phyloP scores from a whole-genome alignment of 140 eudicot species.

The Anethum foeniculum region DNA sequence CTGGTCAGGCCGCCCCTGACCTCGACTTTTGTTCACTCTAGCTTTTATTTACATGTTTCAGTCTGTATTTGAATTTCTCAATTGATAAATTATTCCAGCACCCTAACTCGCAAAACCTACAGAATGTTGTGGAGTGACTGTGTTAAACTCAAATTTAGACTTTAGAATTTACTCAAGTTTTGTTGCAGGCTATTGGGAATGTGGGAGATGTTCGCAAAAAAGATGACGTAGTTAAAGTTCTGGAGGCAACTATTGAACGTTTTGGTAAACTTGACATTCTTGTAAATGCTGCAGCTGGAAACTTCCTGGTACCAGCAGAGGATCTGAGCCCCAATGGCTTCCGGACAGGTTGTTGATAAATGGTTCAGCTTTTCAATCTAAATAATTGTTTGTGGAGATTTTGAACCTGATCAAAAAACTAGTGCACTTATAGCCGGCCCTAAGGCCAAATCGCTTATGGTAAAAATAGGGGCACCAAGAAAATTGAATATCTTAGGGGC shows the following conservation, averaged over 20 bases:
- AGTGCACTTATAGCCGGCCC: no score
- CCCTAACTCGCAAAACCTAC: neutral
- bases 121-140: neutral
- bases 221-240: slow-evolving; percentile 73
- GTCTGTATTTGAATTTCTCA: neutral
- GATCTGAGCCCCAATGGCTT: slow-evolving; percentile 90
- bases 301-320: slow-evolving; percentile 76
- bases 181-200: slow-evolving; percentile 53
- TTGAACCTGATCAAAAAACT: neutral
- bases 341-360: slow-evolving; percentile 53
- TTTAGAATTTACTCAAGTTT: neutral
- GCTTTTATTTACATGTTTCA: neutral
- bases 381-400: neutral
- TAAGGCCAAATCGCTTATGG: no score
- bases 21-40: neutral
- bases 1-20: no score
- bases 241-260: slow-evolving; percentile 64
- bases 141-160: neutral
- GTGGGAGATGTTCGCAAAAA: slow-evolving; percentile 85
- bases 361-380: neutral
- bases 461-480: no score
- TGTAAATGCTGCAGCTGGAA: slow-evolving; percentile 94
- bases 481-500: no score
- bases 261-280: slow-evolving; percentile 88
- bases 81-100: neutral